These are phyloP conservation scores for Mariannaea elegans DNA, from an alignment of 2,329 filamentous ascomycete species.

Conservation along the genomic window DNA sequence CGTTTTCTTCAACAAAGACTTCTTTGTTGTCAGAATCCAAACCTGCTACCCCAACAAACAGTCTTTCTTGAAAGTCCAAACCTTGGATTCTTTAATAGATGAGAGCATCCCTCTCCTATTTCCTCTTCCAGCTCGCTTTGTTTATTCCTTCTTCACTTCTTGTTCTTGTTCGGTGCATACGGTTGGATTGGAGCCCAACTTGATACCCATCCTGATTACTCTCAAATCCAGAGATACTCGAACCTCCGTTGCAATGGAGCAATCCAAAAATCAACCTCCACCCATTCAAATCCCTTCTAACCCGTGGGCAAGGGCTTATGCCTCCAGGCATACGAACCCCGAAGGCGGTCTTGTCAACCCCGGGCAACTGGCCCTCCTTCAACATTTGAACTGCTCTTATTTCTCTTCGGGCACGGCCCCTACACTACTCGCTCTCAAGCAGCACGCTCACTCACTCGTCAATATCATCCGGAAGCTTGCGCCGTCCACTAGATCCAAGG, in stretches of 20 bases:
- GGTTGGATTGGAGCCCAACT: too few relatives aligned
- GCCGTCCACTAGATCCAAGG: slow-evolving; percentile 45
- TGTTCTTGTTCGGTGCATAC: too few relatives aligned
- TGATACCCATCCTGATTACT: background rate
- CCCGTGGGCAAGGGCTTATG: slow-evolving; percentile 39
- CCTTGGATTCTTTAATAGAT: background rate
- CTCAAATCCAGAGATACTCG: too few relatives aligned
- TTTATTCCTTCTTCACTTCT: background rate
- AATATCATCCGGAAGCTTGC: slow-evolving; percentile 60
- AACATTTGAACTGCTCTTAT: slow-evolving; percentile 65
- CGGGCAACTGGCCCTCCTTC: slow-evolving; percentile 37
- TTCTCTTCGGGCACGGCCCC: slow-evolving; percentile 63
- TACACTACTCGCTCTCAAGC: slow-evolving; percentile 66
- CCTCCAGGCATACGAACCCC: slow-evolving; percentile 37
- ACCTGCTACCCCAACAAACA: background rate
- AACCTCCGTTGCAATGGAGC: background rate
- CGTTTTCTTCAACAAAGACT: background rate
- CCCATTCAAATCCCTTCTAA: slow-evolving; percentile 37
- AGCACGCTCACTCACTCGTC: slow-evolving; percentile 66
- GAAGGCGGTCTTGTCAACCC: slow-evolving; percentile 32
- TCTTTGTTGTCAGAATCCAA: slow-evolving; percentile 5
- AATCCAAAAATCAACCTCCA: background rate
- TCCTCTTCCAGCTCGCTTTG: background rate
- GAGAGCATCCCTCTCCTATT: background rate
- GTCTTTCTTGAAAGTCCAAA: background rate